A percentile compares a stretch with the other conserved stretches of the same genome.
Conservation (phyloP, 2,329 filamentous ascomycete genomes). For the Ilyonectria robusta region DNA sequence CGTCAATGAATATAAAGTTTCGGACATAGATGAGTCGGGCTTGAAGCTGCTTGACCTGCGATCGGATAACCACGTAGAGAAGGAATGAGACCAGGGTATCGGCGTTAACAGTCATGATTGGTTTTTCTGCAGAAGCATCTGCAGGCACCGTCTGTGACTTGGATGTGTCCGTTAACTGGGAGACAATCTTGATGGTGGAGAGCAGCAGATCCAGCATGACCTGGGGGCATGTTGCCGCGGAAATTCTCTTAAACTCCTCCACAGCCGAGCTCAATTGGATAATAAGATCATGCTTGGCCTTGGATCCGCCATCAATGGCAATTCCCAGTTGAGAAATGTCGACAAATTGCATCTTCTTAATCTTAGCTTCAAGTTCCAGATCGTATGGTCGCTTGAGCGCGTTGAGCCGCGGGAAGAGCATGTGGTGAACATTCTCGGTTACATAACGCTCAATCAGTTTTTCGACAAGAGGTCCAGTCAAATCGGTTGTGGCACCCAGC, state of each 20-base stretch:
- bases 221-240: constrained; percentile 82
- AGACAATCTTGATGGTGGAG: constrained; percentile 86
- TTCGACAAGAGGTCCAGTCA: constrained; percentile 93
- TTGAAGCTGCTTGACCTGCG: constrained; percentile 88
- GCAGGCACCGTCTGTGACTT: constrained; percentile 54
- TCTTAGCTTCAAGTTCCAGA: constrained; percentile 88
- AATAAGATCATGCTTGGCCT: constrained; percentile 86
- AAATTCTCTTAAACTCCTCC: constrained; percentile 90
- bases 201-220: constrained; percentile 90
- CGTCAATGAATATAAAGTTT: constrained; percentile 97
- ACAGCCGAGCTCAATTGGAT: constrained; percentile 83
- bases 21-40: constrained; percentile 94
- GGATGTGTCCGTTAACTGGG: constrained; percentile 72
- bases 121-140: constrained; percentile 63
- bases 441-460: constrained; percentile 95
- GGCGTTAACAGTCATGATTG: constrained; percentile 78
- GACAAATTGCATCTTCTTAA: constrained; percentile 92
- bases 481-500: constrained; percentile 90
- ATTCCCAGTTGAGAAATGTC: constrained; percentile 97
- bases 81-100: constrained; percentile 94
- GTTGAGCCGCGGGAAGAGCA: constrained; percentile 87
- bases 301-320: constrained; percentile 81
- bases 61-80: constrained; percentile 91
- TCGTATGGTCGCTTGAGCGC: constrained; percentile 86
- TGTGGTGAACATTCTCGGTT: constrained; percentile 90